Evolutionary conservation across 2,329 filamentous ascomycete species (phyloP), one percentile per base, ranked within the genome.

Genomic region (Diaporthe humulicola): DNA sequence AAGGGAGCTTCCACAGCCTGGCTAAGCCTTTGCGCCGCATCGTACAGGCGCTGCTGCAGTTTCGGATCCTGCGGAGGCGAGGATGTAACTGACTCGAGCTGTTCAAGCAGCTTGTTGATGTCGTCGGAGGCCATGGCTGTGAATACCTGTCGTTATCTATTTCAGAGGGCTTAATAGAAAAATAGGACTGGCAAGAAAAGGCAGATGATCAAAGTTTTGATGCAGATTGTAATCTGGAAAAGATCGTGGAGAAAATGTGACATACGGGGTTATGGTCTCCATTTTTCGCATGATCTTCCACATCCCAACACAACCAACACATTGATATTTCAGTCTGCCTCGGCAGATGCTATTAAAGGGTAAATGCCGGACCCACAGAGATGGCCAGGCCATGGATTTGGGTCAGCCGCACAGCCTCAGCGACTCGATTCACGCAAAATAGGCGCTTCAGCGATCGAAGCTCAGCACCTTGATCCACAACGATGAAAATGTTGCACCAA

Each of bases 1-100:
- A 71, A 12, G 9, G 70, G 70, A 10, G 56, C 40, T 22, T 71
- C 70, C 22, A 71, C 70, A 5, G 70, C 70, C 22, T 50, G 10
- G 4, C 7, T 64, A 1, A 71, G 40, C 56, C 40, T 71, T 33
- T 61, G 54, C 5, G 70, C 56, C 1, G 70, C 70, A 52, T 52
- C 15, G 19, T 71, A 71, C 2, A 71, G 56, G 14, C 70, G 70
- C 6, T 40, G 56, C 22, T 38, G 40, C 3, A 61, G 28, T 19
- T 50, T 22, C 4, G 54, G 40, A 40, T 71, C 70, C 15, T 71
- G 19, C 8, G 70, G 70, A 19, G 70, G 70, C 12, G 70, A 61
- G 7, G 38, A 36, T 60, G 70, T 22, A 25, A 71, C 58, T 38
- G 70, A 58, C 56, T 71, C 70, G 30, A 71, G 56, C 42, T 64